Conservation (phyloP, 2,329 filamentous ascomycete genomes). For the Calonectria hawksworthii region DNA sequence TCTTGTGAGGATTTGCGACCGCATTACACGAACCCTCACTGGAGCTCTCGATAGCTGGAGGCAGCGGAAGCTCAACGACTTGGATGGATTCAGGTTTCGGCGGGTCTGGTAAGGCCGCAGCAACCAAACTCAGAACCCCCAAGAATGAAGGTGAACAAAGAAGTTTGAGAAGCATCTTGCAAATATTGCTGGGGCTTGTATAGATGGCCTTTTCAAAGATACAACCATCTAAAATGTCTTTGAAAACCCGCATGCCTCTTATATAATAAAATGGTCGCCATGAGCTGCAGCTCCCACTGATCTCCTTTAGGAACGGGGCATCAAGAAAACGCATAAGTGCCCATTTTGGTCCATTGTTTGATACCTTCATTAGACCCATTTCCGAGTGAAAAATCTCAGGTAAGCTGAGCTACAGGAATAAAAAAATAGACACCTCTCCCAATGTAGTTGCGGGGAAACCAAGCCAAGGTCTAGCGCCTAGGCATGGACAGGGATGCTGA, state of each 20-base stretch:
- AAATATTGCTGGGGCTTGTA: neutral
- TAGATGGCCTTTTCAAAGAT: no score
- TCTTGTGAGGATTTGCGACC: neutral
- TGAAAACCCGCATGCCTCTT: neutral
- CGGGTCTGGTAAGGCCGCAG: neutral
- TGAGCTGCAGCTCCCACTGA: neutral
- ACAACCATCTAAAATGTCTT: neutral
- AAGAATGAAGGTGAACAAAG: neutral
- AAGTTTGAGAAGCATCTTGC: neutral
- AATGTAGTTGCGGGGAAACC: neutral
- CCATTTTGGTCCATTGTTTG: neutral
- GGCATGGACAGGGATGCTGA: neutral
- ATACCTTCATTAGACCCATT: neutral
- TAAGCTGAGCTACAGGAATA: neutral
- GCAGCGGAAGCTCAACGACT: neutral
- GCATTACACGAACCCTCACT: neutral
- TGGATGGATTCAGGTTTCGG: constrained; percentile 5
- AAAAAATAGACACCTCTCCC: neutral
- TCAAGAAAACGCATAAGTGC: neutral
- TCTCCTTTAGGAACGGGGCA: neutral
- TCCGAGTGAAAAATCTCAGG: neutral
- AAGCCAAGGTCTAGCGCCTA: neutral
- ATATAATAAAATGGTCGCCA: no score
- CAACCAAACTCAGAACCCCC: neutral
- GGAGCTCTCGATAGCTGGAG: neutral